Evolutionary conservation across 345 rosid species (phyloP).

Genomic region (Ricinus communis): DNA sequence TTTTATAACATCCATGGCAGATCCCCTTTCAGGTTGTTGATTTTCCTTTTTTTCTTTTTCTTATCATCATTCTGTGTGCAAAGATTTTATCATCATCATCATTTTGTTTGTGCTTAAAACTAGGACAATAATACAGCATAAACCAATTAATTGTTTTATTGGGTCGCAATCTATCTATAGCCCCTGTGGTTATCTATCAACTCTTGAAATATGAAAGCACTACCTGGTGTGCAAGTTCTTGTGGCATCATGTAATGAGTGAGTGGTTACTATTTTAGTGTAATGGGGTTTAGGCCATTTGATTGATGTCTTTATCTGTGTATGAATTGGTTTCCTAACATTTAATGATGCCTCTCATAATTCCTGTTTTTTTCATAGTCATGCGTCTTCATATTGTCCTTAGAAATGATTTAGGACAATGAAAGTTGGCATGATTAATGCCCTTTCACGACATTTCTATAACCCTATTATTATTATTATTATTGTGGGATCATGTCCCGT

Average conservation of each 20-base stretch:
- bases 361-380: background rate
- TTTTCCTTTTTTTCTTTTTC: background rate
- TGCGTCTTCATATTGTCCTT: background rate
- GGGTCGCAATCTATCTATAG: too few relatives aligned
- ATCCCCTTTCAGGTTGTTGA: too few relatives aligned
- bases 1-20: background rate
- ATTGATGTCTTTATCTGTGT: background rate
- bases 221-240: too few relatives aligned
- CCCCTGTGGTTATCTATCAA: too few relatives aligned
- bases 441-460: background rate
- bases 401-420: background rate
- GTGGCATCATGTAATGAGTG: background rate
- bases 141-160: too few relatives aligned
- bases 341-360: background rate
- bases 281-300: conserved; percentile 5
- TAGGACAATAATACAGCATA: too few relatives aligned
- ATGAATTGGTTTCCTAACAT: background rate
- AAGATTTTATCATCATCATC: too few relatives aligned
- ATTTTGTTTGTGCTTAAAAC: too few relatives aligned
- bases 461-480: too few relatives aligned
- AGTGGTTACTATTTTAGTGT: background rate
- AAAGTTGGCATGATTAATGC: background rate
- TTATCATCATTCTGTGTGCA: too few relatives aligned
- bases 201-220: too few relatives aligned
- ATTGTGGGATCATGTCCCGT: too few relatives aligned